Evolutionary conservation across 768 basidiomycete genomes (phyloP).

Genomic region (Leccinum sublutescens): DNA sequence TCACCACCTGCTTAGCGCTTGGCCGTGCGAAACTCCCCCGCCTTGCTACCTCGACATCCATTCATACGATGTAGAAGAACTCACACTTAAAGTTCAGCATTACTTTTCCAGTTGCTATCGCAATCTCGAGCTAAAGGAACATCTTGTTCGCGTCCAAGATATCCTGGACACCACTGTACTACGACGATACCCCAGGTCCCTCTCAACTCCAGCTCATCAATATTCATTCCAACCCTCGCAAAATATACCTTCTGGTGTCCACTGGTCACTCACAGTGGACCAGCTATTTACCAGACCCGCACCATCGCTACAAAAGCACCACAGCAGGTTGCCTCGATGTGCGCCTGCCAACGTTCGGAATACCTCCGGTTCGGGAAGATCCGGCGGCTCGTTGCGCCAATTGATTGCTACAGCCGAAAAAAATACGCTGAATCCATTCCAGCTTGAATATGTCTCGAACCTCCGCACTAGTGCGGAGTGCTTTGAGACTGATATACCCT

Average conservation of each 20-base stretch:
- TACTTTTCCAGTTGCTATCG: slow-evolving; percentile 20
- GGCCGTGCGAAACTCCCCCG: slow-evolving; percentile 23
- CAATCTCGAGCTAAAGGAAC: slow-evolving; percentile 15
- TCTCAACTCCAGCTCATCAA: not conserved
- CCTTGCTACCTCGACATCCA: not conserved
- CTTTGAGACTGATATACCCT: slow-evolving; percentile 4
- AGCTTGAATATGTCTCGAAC: slow-evolving; percentile 13
- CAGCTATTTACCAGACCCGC: not conserved
- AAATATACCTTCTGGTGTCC: not conserved
- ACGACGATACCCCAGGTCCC: not conserved
- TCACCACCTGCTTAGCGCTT: slow-evolving; percentile 3
- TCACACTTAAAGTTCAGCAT: not conserved
- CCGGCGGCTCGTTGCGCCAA: not conserved
- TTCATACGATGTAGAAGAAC: slow-evolving; percentile 2
- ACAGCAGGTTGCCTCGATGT: not conserved
- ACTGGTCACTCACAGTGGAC: not conserved
- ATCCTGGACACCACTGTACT: not conserved
- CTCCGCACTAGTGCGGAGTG: slow-evolving; percentile 16
- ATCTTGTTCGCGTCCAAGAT: slow-evolving; percentile 7
- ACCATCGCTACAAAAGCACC: not conserved
- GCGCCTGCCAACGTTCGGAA: not conserved
- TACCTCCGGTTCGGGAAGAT: not conserved
- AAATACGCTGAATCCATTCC: slow-evolving; percentile 3
- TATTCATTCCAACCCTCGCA: not conserved
- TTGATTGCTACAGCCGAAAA: slow-evolving; percentile 2